Conservation (phyloP, 371 early-diverging fungal species). For the Quaeritorhiza haematococci region DNA sequence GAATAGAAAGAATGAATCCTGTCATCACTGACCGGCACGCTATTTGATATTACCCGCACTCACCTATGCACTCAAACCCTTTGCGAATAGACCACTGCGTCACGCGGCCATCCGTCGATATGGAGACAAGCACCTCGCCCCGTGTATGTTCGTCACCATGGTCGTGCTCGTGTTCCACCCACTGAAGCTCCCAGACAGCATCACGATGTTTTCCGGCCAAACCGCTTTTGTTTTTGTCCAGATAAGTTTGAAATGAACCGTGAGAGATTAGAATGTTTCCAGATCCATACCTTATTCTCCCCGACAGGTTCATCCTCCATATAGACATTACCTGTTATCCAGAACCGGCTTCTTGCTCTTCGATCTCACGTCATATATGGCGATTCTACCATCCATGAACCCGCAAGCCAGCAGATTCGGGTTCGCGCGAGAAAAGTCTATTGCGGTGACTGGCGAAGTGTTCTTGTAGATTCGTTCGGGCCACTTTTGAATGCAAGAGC, state of each 20-base stretch:
- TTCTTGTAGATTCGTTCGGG: slow-evolving; percentile 42
- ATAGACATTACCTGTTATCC: slow-evolving; percentile 29
- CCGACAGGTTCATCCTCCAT: no score
- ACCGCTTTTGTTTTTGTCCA: no score
- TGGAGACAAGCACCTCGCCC: slow-evolving; percentile 32
- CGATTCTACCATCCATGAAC: slow-evolving; percentile 38
- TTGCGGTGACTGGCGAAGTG: slow-evolving; percentile 29
- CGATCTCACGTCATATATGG: slow-evolving; percentile 43
- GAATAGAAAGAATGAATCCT: not conserved
- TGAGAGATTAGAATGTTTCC: no score
- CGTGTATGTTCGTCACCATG: slow-evolving; percentile 39
- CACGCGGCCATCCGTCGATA: slow-evolving; percentile 48
- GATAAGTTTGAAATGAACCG: not conserved
- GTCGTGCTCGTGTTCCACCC: slow-evolving; percentile 43
- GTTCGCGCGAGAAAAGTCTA: slow-evolving; percentile 41
- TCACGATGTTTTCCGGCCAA: slow-evolving; percentile 47
- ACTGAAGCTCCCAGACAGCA: slow-evolving; percentile 52
- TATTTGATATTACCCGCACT: not conserved
- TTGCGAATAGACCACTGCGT: slow-evolving; percentile 45
- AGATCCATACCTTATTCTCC: no score
- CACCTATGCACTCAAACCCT: slow-evolving; percentile 44
- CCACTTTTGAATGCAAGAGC: slow-evolving; percentile 25
- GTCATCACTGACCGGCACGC: not conserved
- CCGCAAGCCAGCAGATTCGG: slow-evolving; percentile 47
- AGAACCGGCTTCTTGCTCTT: slow-evolving; percentile 25